Percentiles rank a stretch among this genome's conserved stretches.
Conservation (phyloP, 805 yeast genomes). For the Monosporozyma solicola region DNA sequence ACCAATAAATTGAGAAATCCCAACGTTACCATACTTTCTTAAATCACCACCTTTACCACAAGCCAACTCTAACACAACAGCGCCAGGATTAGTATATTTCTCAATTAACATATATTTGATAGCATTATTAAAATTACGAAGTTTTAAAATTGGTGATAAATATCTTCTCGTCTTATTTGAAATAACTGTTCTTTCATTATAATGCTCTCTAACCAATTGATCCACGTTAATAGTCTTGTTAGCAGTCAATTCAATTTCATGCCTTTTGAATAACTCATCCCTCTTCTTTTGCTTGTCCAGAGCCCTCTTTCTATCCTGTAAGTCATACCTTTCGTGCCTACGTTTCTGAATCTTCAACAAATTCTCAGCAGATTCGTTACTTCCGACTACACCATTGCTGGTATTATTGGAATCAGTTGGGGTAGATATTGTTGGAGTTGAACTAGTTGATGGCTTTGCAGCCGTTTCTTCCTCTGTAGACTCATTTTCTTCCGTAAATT, state of each 20-base stretch:
- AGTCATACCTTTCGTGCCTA: conserved; percentile 24
- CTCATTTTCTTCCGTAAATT: conserved; percentile 4
- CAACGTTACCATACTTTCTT: conserved; percentile 74
- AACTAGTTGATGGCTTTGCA: neutral
- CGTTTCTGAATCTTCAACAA: conserved; percentile 11
- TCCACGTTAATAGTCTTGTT: conserved; percentile 39
- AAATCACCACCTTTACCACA: conserved; percentile 99
- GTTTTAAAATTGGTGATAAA: conserved; percentile 73
- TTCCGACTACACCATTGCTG: neutral
- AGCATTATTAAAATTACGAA: conserved; percentile 85
- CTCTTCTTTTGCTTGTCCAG: conserved; percentile 19
- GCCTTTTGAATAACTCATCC: conserved; percentile 29
- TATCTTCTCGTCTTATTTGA: conserved; percentile 55
- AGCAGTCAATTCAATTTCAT: conserved; percentile 31
- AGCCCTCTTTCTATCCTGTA: conserved; percentile 21
- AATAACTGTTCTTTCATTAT: conserved; percentile 72
- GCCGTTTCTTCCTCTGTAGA: neutral
- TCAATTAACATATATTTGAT: conserved; percentile 79
- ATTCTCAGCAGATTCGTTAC: neutral
- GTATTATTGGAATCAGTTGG: neutral
- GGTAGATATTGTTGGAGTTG: neutral
- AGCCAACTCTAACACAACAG: conserved; percentile 72
- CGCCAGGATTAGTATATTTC: conserved; percentile 48
- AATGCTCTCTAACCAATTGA: conserved; percentile 69
- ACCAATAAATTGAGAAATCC: conserved; percentile 73